These are phyloP conservation scores for Cucurbita ficifolia DNA, from an alignment of 306 rosid genomes.

Conservation along the genomic window DNA sequence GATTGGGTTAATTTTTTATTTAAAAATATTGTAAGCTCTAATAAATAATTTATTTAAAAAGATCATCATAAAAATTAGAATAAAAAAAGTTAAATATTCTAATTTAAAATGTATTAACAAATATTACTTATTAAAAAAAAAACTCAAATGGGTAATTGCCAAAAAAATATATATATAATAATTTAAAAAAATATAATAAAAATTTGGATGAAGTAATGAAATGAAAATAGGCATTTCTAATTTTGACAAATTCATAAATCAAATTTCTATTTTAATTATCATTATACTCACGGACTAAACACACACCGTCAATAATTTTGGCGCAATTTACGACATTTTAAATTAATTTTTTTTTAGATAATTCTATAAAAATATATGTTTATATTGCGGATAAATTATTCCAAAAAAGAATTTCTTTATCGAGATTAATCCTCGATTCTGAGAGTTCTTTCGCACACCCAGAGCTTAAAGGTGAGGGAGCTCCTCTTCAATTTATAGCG, in stretches of 20 bases:
- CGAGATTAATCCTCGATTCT: not conserved
- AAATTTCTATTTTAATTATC: not conserved
- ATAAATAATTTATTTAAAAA: no score
- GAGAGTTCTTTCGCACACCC: not conserved
- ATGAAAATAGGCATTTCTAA: not conserved
- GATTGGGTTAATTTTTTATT: no score
- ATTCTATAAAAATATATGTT: not conserved
- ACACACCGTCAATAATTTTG: not conserved
- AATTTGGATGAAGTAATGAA: no score
- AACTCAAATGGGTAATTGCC: no score
- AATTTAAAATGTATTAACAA: no score
- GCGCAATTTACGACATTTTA: not conserved
- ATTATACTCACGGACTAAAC: not conserved
- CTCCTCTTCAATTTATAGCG: not conserved
- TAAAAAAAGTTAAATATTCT: no score
- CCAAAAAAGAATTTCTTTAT: not conserved
- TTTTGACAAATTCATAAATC: not conserved
- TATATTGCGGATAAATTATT: not conserved
- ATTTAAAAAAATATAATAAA: not conserved
- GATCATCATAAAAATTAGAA: no score
- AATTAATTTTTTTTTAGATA: not conserved
- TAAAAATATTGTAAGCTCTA: no score
- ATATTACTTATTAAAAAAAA: no score
- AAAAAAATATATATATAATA: not conserved
- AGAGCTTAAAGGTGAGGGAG: not conserved